Evolutionary conservation across 495 filamentous ascomycete species (phyloP), one percentile per base, ranked within the genome.

Genomic region (Podospora tetraspora): DNA sequence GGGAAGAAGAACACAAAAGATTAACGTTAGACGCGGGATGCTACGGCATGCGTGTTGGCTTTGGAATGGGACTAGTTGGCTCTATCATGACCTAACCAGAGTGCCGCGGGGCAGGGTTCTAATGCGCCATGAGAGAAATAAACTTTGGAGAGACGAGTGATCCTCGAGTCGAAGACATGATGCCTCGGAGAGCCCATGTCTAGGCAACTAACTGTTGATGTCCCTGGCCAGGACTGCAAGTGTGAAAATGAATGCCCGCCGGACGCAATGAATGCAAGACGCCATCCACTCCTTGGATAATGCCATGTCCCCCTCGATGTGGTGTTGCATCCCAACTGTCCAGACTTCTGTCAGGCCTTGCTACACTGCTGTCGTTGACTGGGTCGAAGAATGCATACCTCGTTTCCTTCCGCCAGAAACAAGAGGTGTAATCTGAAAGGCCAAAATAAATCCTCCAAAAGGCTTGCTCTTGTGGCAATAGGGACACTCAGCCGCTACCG

Each of bases 51-150:
- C 0, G 6, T 16, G 59, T 29, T 11, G 34, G 27, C 11, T 13
- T 29, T 8, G 59, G 27, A 59, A 13, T 16, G 23, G 58, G 12
- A 9, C 21, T 19, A 19, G 59, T 16, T 25, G 24, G 59, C 16
- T n/a, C n/a, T 52, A 52, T 52, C 12, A 52, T 52, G 43, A 52
- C 43, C 43, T 29, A 60, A 29, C 19, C 27, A 32, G 58, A 6
- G 57, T 16, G 63, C 63, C 63, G 63, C 21, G 63, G 30, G 63
- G 63, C 63, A 23, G 43, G 43, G 10, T 25, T 66, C 29, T 66
- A 52, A 52, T 52, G 16, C 43, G 19, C 43, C 43, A n/a, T 23
- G 34, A 57, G 23, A 24, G 43, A 59, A 29, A 59, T 52, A n/a
- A 6, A 52, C 43, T 52, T n/a, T 52, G 43, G 34, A 43, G 3